Evolutionary conservation across 495 filamentous ascomycete species (phyloP), one percentile per base, ranked within the genome.

Genomic region (Tuber brumale): DNA sequence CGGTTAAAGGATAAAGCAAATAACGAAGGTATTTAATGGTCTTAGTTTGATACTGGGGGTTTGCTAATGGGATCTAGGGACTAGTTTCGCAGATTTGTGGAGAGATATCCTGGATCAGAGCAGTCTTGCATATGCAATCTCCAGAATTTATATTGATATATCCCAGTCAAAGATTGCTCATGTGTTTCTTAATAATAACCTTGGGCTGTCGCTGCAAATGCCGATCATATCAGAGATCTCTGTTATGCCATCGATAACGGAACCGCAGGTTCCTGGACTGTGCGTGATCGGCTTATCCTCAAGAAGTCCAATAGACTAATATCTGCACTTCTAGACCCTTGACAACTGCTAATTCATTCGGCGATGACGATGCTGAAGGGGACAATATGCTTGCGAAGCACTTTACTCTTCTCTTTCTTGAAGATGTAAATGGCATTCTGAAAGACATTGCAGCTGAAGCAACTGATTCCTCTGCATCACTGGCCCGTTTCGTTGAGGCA

Each of bases 201-300:
- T 89, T 39, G 89, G 91, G 14, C 90, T 94, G 66, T 94, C 93
- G 1, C 88, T 97, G 31, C 94, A 97, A 82, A 95, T 97, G 21
- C 94, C 94, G 1, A 88, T 92, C 39, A 87, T 92, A 18, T 91
- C 91, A 41, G 93, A 93, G 46, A 90, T 93, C 7, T 87, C 91
- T 8, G 90, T 91, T 73, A 85, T 96, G 27, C 91, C 93, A 19
- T 88, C 88, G 7, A 88, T 91, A 4, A 89, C 86, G 70, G 92
- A 90, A 74, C 87, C 87, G 75, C 89, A 85, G 81, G 90, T 88
- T 82, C 89, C 87, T 69, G 94, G 95, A 0, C 86, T 97, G 14
- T 94, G 92, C 89, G 77, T 70, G 12, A 44, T 72, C 45, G n/a
- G 39, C 16, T 43, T 76, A 57, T 76, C 70, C 48, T 74, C 46